Conservation (phyloP, 208 protist species). For the Tritrichomonas musculus region DNA sequence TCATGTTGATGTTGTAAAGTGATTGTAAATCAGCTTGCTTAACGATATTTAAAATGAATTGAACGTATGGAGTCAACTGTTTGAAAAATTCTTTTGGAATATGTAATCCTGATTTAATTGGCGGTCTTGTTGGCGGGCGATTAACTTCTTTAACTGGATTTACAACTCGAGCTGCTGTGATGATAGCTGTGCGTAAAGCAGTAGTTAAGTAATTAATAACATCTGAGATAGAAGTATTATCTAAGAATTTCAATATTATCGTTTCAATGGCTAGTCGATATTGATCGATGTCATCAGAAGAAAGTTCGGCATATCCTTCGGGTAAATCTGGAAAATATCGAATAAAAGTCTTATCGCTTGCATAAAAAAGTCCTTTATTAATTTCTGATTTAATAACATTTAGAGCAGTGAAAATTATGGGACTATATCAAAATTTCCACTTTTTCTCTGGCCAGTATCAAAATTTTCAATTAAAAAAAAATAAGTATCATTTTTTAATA, state of each 20-base stretch:
- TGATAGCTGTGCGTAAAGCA: background rate
- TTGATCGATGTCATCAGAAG: background rate
- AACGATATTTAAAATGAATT: background rate
- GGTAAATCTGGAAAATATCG: background rate
- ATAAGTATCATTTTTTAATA: too few relatives aligned
- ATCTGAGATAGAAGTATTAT: background rate
- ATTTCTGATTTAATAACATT: too few relatives aligned
- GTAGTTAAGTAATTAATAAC: background rate
- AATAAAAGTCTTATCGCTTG: background rate
- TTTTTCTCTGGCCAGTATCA: too few relatives aligned
- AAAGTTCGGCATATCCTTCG: background rate
- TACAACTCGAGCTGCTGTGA: background rate
- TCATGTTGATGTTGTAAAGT: background rate
- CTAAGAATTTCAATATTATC: background rate
- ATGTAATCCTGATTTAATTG: background rate
- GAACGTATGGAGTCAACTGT: background rate
- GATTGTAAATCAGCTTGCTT: background rate
- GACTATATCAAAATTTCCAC: too few relatives aligned
- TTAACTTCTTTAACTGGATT: background rate
- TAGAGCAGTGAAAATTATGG: too few relatives aligned
- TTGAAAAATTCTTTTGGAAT: background rate
- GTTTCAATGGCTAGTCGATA: background rate
- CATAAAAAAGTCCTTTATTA: too few relatives aligned
- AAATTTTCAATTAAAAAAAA: too few relatives aligned
- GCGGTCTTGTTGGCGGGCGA: background rate